phyloP scores from a whole-genome alignment of 495 filamentous ascomycete species.

The Neurospora sublineolata region DNA sequence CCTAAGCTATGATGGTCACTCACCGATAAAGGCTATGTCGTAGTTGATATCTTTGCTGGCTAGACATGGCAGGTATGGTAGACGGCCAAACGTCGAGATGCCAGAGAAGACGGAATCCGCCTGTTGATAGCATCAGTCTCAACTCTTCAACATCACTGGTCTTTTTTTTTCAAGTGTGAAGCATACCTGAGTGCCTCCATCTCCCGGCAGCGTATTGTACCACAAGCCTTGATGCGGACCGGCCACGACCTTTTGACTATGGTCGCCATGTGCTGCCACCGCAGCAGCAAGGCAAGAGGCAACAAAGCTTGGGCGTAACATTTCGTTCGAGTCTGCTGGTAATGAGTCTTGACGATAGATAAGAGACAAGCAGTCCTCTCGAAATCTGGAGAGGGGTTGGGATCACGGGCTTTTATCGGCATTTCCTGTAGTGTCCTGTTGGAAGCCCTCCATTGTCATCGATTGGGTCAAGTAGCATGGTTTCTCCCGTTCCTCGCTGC shows the following conservation, averaged over 20 bases:
- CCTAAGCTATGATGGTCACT: conserved; percentile 51
- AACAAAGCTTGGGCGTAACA: conserved; percentile 14
- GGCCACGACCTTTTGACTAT: conserved; percentile 28
- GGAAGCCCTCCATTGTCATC: background rate
- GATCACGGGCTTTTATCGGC: background rate
- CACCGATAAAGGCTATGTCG: conserved; percentile 76
- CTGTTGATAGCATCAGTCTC: conserved; percentile 15
- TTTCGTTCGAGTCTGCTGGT: background rate
- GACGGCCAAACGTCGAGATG: conserved; percentile 73
- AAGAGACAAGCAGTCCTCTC: background rate
- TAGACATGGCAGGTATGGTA: conserved; percentile 65
- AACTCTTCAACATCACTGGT: background rate
- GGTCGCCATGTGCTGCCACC: conserved; percentile 22
- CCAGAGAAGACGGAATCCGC: conserved; percentile 61
- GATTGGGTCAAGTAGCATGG: background rate
- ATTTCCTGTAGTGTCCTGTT: background rate
- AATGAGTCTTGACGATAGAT: background rate
- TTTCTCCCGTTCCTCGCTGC: background rate
- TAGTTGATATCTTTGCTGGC: conserved; percentile 52
- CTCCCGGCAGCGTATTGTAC: conserved; percentile 45
- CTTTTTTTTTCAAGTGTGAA: background rate
- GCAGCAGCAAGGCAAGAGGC: conserved; percentile 15
- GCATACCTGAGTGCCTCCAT: conserved; percentile 45
- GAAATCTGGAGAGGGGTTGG: background rate
- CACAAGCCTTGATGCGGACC: conserved; percentile 41